Percentiles rank a stretch among this genome's conserved stretches.
These are phyloP conservation scores for Eucalyptus microcorys DNA, from an alignment of 345 rosid genomes.

Conservation along the genomic window DNA sequence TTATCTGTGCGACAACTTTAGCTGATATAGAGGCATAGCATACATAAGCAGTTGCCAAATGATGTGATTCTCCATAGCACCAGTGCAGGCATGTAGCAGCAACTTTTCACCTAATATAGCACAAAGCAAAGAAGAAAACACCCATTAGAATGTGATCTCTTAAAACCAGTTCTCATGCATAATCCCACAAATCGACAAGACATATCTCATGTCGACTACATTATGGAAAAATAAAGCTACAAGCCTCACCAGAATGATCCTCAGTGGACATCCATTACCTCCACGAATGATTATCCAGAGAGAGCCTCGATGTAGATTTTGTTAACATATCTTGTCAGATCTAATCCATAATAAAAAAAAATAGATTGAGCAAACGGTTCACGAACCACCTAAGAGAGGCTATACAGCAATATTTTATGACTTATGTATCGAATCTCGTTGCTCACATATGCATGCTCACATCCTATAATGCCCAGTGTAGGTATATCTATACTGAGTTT, in stretches of 20 bases:
- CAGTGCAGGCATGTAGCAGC: not conserved
- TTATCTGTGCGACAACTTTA: not conserved
- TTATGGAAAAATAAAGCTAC: not conserved
- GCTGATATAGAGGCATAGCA: not conserved
- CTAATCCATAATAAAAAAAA: not conserved
- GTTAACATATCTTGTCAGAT: not conserved
- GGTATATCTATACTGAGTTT: not conserved
- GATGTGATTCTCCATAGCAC: not conserved
- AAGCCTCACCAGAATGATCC: not conserved
- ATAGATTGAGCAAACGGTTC: not conserved
- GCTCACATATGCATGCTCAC: not conserved
- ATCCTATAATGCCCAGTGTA: not conserved
- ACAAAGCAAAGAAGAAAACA: not conserved
- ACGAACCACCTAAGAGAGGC: not conserved
- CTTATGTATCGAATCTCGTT: not conserved
- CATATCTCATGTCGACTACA: not conserved
- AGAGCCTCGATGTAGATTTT: not conserved
- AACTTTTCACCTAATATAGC: not conserved
- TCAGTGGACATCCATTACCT: not conserved
- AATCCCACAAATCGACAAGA: not conserved
- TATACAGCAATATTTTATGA: not conserved
- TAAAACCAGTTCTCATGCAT: not conserved
- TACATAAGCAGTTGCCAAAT: not conserved
- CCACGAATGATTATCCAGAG: not conserved
- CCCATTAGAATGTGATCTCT: not conserved